Evolutionary conservation across 352 stramenopile species (phyloP).

Genomic region (Phytophthora lateralis): DNA sequence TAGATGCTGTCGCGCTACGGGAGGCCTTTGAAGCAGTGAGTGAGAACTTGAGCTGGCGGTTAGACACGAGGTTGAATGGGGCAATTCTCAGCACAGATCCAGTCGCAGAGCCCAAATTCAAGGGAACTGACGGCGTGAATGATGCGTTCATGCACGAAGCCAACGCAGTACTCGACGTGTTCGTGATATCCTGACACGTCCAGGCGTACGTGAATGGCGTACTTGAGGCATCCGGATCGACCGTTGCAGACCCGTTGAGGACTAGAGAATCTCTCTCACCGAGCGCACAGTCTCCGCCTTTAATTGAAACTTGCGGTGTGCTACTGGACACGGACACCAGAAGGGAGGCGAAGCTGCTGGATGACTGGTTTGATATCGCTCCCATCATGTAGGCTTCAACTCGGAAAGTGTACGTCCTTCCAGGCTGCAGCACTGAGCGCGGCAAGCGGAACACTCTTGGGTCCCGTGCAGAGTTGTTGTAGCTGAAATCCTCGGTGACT

Average conservation of each 20-base stretch:
- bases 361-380: slow-evolving; percentile 13
- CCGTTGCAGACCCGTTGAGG: slow-evolving; percentile 50
- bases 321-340: slow-evolving; percentile 49
- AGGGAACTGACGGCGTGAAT: background rate
- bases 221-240: slow-evolving; percentile 53
- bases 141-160: slow-evolving; percentile 20
- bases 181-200: slow-evolving; percentile 63
- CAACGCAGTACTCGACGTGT: slow-evolving; percentile 21
- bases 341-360: slow-evolving; percentile 48
- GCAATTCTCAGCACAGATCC: slow-evolving; percentile 38
- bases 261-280: slow-evolving; percentile 56
- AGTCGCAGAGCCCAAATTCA: slow-evolving; percentile 24
- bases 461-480: slow-evolving; percentile 62
- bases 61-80: slow-evolving; percentile 48
- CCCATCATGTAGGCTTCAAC: slow-evolving; percentile 56
- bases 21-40: slow-evolving; percentile 45
- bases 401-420: slow-evolving; percentile 61
- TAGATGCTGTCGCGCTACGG: slow-evolving; percentile 25
- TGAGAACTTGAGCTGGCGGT: slow-evolving; percentile 52
- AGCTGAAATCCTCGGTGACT: slow-evolving; percentile 40
- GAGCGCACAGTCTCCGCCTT: slow-evolving; percentile 52
- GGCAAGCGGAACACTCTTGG: slow-evolving; percentile 61
- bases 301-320: slow-evolving; percentile 38
- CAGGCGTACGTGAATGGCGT: slow-evolving; percentile 52
- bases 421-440: slow-evolving; percentile 38